Evolutionary conservation across 805 yeast genomes (phyloP), one percentile per base, ranked within the genome.

Genomic region (Grigorovia humatica): DNA sequence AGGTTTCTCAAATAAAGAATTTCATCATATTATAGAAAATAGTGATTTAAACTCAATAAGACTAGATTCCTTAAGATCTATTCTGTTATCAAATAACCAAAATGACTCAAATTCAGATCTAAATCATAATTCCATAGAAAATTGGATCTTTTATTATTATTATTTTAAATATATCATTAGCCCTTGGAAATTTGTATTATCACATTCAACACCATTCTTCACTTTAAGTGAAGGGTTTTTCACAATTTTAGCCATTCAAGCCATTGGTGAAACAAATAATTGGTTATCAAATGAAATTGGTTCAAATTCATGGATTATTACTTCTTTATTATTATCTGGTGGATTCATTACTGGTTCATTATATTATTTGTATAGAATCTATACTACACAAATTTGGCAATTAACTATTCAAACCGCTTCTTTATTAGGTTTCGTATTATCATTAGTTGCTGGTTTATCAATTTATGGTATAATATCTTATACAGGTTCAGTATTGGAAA

Each of bases 141-240:
- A 58, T 46, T 61, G 65, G 65, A 44, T 62, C 43, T 53, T 64
- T n/a, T 64, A 63, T 50, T 59, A 60, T 53, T 61, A 63, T 44
- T 70, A 69, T 45, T 66, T 67, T 47, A 62, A 58, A 47, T 67
- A 62, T 52, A 59, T 78, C 9, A 75, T 85, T 44, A 70, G 72
- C 52, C 76, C 85, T 12, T 93, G 98, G 98, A 78, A 80, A 54
- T 65, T 76, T 46, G 68, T 85, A 32, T 72, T 93, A 41, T 74
- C 81, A 49, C 86, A 89, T 63, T 80, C 96, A 5, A 93, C 99
- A 0, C 93, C 96, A 1, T 72, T 87, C 46, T 91, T 93, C 68
- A 87, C 96, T 0, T 74, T 89, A 18, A 71, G 90, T 49, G 99
- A 93, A 70, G 99, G 99, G 1, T 83, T 93, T 59, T 95, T 96